Base-by-base conservation (phyloP, 257 asterid species). In the Ocimum tenuiflorum region DNA sequence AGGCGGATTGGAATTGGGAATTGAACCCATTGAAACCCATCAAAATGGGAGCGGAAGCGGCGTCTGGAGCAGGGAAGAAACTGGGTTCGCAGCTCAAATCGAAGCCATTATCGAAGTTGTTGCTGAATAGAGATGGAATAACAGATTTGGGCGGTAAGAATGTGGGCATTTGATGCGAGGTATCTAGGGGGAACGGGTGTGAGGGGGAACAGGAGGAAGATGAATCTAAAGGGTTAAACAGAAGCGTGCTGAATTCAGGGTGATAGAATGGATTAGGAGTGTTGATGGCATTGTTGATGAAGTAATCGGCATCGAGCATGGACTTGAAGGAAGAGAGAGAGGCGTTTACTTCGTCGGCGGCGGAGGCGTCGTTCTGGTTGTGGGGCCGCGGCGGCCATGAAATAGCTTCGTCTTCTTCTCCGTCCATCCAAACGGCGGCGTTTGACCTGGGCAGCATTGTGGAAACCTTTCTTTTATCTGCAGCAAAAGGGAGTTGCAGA, bases 381-480 rank as follows among this genome's bases (percentile, higher is more conserved):
- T 62, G 60, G 60, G n/a, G 0, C 3, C 50, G 68, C 45, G 72
- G 79, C 76, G 79, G 79, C 82, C 82, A 80, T 36, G 78, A 69
- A 65, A 68, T 11, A 24, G 78, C 75, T 33, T 70, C 81, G 0
- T 65, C 84, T 6, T 61, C 79, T 50, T 62, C 73, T 13, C 71
- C 81, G 70, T 67, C 79, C 75, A 70, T 66, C 84, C 81, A 80
- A 23, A 72, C 73, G 73, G 65, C 71, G 79, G 70, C 83, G 83
- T 72, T 64, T 51, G 81, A 66, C 75, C 75, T 57, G 61, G 84
- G 84, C 7, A 79, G 70, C 84, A 80, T 80, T 75, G 64, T 24
- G 27, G 75, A 19, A 6, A 63, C 57, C 60, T 70, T 50, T 56
- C 55, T 62, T 19, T 51, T 15, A 0, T 58, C 60, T 58, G 35